phyloP scores from a whole-genome alignment of 768 basidiomycete species.

The Amanita subjunquillea region DNA sequence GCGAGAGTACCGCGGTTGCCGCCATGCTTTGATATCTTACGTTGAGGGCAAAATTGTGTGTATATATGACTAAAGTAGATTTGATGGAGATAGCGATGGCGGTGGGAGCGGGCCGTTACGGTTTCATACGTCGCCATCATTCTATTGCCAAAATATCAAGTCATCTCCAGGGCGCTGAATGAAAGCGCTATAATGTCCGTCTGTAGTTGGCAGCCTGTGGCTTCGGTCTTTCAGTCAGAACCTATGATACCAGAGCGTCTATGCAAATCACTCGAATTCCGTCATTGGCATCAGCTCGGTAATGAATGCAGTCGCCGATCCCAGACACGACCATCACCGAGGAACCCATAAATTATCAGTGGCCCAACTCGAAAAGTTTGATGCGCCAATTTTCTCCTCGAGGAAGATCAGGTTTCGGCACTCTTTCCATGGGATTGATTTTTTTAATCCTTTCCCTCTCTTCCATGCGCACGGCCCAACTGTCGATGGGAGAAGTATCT shows the following conservation, averaged over 20 bases:
- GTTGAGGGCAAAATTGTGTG: neutral
- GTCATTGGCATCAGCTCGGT: no score
- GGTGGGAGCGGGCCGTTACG: neutral
- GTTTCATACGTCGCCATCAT: neutral
- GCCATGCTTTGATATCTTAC: neutral
- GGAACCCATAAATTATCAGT: no score
- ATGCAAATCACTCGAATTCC: no score
- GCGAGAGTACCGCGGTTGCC: slow-evolving; percentile 53
- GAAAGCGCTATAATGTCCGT: neutral
- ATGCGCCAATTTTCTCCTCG: slow-evolving; percentile 31
- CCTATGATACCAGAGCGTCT: no score
- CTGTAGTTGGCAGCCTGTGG: no score
- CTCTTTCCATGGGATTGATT: slow-evolving; percentile 40
- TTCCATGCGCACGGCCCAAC: slow-evolving; percentile 45
- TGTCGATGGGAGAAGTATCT: slow-evolving; percentile 21
- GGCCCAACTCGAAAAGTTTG: slow-evolving; percentile 24
- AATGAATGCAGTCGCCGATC: no score
- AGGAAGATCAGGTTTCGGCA: slow-evolving; percentile 38
- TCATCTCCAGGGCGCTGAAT: neutral
- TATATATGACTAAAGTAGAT: neutral
- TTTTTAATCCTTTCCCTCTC: slow-evolving; percentile 37
- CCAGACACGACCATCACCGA: no score
- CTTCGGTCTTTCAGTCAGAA: no score
- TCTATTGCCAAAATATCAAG: neutral
- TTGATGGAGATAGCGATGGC: neutral